Percentiles rank a stretch among this genome's conserved stretches.
Conservation (phyloP, 257 asterid genomes). For the Petunia secreta region DNA sequence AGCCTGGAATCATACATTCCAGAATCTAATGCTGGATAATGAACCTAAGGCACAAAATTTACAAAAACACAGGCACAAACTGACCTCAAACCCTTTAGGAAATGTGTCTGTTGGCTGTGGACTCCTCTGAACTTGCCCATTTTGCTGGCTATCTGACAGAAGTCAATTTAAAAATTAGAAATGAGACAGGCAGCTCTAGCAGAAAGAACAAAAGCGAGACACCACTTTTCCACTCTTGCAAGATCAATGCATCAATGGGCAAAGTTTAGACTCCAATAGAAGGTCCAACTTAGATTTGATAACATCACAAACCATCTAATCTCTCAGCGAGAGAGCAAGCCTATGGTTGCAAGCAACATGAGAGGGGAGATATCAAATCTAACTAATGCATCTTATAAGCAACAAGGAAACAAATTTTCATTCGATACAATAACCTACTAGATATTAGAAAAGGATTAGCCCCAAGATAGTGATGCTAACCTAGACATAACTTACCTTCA, state of each 20-base stretch:
- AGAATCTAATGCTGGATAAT: not conserved
- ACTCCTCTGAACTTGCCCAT: constrained; percentile 43
- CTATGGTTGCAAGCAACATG: not conserved
- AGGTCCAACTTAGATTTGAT: not conserved
- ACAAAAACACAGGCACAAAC: not conserved
- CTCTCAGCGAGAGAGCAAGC: not conserved
- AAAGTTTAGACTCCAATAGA: not conserved
- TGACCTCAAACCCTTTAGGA: constrained; percentile 70
- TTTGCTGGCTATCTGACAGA: constrained; percentile 45
- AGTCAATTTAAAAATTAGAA: constrained; percentile 32
- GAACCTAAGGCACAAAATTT: not conserved
- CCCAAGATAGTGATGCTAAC: not conserved
- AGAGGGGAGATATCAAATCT: not conserved
- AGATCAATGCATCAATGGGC: not conserved
- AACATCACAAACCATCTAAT: not conserved
- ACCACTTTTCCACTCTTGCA: not conserved
- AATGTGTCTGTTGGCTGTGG: constrained; percentile 48
- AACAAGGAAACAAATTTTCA: not conserved
- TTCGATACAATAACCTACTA: not conserved
- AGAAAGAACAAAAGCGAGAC: not conserved
- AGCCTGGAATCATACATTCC: not conserved
- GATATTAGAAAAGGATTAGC: not conserved
- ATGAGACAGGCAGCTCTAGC: constrained; percentile 1
- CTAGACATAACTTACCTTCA: constrained; percentile 48
- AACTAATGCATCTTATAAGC: not conserved